Evolutionary conservation across 352 stramenopile species (phyloP).

Genomic region (Phytophthora pini): DNA sequence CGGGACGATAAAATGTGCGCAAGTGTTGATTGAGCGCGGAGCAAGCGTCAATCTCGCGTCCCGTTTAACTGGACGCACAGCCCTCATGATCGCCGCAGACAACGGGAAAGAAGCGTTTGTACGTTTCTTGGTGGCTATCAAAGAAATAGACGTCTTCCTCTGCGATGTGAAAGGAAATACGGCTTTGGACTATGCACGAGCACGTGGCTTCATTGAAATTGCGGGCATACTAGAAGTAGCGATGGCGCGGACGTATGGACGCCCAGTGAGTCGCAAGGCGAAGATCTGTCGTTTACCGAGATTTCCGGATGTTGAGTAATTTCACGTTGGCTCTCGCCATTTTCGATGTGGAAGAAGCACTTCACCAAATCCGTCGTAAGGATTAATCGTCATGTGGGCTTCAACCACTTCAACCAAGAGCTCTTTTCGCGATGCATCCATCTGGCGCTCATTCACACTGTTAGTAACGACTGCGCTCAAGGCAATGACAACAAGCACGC

Average conservation of each 20-base stretch:
- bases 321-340: no score
- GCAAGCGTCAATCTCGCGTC: slow-evolving; percentile 56
- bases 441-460: not conserved
- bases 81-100: slow-evolving; percentile 65
- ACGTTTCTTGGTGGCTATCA: slow-evolving; percentile 55
- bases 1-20: slow-evolving; percentile 56
- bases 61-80: slow-evolving; percentile 40
- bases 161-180: slow-evolving; percentile 42
- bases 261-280: no score
- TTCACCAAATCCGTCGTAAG: no score
- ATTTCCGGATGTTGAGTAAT: no score
- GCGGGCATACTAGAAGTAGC: slow-evolving; percentile 50
- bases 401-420: not conserved
- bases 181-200: slow-evolving; percentile 53
- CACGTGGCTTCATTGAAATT: slow-evolving; percentile 34
- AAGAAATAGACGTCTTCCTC: slow-evolving; percentile 43
- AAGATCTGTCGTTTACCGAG: no score
- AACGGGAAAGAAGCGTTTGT: slow-evolving; percentile 60
- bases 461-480: not conserved
- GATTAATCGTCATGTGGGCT: not conserved
- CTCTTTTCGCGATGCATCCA: not conserved
- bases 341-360: no score
- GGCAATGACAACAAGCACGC: not conserved
- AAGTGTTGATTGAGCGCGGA: slow-evolving; percentile 59
- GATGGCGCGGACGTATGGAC: slow-evolving; percentile 26